Conservation (phyloP, 306 rosid genomes). For the Hippophae gyantsensis region DNA sequence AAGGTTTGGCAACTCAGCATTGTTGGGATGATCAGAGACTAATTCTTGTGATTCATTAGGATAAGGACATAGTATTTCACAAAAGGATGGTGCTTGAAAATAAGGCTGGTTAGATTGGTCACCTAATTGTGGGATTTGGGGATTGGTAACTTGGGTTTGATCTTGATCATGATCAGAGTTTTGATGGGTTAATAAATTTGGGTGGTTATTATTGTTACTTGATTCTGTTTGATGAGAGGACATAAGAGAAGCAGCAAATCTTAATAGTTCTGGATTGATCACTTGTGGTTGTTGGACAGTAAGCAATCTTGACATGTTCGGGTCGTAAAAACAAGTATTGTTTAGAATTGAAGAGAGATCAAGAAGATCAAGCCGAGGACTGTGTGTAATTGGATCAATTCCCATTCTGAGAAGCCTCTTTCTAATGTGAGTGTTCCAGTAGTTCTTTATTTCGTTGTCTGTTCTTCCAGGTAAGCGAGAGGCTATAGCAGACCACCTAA, state of each 20-base stretch:
- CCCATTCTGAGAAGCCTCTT: slow-evolving; percentile 90
- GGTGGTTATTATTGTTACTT: slow-evolving; percentile 14
- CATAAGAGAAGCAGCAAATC: slow-evolving; percentile 61
- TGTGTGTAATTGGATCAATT: slow-evolving; percentile 90
- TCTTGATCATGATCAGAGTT: slow-evolving; percentile 2
- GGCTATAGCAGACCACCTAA: slow-evolving; percentile 95
- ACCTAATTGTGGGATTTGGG: slow-evolving; percentile 24
- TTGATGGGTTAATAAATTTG: slow-evolving; percentile 10
- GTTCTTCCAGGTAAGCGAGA: slow-evolving; percentile 87
- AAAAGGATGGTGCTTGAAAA: slow-evolving; percentile 1
- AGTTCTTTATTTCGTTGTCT: slow-evolving; percentile 88
- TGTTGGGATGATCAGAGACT: not conserved
- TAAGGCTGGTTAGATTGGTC: slow-evolving; percentile 7
- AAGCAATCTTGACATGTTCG: slow-evolving; percentile 44
- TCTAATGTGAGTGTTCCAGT: slow-evolving; percentile 93
- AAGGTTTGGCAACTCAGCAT: slow-evolving; percentile 26
- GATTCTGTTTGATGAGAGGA: slow-evolving; percentile 28
- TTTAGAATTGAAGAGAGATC: slow-evolving; percentile 60
- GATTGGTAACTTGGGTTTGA: slow-evolving; percentile 22
- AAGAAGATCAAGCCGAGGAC: slow-evolving; percentile 64
- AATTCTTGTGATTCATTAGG: slow-evolving; percentile 21
- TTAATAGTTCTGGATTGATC: slow-evolving; percentile 52
- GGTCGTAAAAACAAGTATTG: slow-evolving; percentile 37
- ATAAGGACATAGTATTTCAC: not conserved
- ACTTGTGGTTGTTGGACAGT: slow-evolving; percentile 29